Evolutionary conservation across 2,329 filamentous ascomycete genomes (phyloP).

Genomic region (Ceratocystis harringtonii): DNA sequence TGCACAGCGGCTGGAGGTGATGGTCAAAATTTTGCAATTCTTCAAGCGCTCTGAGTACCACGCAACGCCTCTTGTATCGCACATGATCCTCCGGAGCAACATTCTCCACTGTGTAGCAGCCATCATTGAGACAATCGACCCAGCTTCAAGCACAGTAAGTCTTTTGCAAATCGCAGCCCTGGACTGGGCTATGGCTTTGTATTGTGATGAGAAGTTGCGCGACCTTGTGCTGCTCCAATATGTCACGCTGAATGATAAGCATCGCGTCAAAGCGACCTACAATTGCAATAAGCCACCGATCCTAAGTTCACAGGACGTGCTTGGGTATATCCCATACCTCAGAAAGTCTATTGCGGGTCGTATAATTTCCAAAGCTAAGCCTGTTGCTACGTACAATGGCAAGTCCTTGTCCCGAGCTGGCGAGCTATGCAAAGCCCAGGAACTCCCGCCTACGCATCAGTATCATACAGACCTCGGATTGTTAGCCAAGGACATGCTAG

Average conservation of each 20-base stretch:
- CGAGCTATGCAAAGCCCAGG: neutral
- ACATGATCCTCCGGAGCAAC: slow-evolving; percentile 5
- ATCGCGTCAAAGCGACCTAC: neutral
- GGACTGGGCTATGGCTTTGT: slow-evolving; percentile 1
- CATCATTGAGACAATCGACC: slow-evolving; percentile 3
- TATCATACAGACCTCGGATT: neutral
- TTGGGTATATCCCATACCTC: neutral
- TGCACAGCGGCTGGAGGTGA: neutral
- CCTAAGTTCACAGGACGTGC: neutral
- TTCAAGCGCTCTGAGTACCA: neutral
- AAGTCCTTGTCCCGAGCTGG: neutral
- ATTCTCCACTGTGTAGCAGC: slow-evolving; percentile 2
- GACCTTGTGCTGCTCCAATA: neutral
- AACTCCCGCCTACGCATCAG: neutral
- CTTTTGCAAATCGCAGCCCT: neutral
- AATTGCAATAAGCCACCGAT: neutral
- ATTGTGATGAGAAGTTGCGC: neutral
- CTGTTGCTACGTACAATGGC: neutral
- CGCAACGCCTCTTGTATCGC: neutral
- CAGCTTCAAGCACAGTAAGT: neutral
- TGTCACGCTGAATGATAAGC: neutral
- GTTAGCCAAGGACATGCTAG: slow-evolving; percentile 1
- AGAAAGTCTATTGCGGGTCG: neutral
- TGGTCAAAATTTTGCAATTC: slow-evolving; percentile 4
- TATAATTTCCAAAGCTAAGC: slow-evolving; percentile 4